A percentile compares a stretch with the other conserved stretches of the same genome.
These are phyloP conservation scores for Terfezia boudieri DNA, from an alignment of 495 filamentous ascomycete genomes.

Conservation along the genomic window DNA sequence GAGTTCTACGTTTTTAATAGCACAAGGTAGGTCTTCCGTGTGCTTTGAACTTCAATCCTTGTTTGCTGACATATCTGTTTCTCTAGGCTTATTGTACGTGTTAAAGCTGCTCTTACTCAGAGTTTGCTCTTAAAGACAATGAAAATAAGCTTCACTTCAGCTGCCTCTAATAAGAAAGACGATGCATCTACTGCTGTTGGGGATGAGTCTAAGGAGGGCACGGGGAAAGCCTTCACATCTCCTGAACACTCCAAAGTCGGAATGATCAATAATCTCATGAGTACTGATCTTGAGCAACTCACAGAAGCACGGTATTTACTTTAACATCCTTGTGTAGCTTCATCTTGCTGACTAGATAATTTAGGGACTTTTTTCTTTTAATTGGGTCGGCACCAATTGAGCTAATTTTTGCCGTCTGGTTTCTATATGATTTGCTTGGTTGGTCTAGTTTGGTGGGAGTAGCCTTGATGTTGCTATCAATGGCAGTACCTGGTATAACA, in stretches of 20 bases:
- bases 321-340: background rate
- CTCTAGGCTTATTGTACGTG: constrained; percentile 10
- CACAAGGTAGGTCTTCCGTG: constrained; percentile 5
- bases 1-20: constrained; percentile 14
- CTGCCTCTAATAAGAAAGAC: constrained; percentile 6
- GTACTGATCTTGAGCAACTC: constrained; percentile 12
- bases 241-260: constrained; percentile 11
- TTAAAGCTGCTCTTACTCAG: constrained; percentile 16
- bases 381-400: constrained; percentile 15
- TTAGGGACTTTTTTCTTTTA: constrained; percentile 13
- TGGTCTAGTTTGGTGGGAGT: constrained; percentile 17
- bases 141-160: constrained; percentile 13
- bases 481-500: background rate
- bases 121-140: constrained; percentile 13
- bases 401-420: constrained; percentile 12
- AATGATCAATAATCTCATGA: constrained; percentile 17
- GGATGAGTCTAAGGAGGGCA: background rate
- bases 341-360: background rate
- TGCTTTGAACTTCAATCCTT: background rate
- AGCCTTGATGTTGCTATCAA: constrained; percentile 7
- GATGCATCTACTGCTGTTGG: background rate
- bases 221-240: background rate
- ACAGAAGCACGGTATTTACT: constrained; percentile 7
- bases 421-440: constrained; percentile 16
- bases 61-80: background rate